A percentile compares a stretch with the other conserved stretches of the same genome.
Conservation (phyloP, 1,139 yeast genomes). For the Hansenula lynferdii region DNA sequence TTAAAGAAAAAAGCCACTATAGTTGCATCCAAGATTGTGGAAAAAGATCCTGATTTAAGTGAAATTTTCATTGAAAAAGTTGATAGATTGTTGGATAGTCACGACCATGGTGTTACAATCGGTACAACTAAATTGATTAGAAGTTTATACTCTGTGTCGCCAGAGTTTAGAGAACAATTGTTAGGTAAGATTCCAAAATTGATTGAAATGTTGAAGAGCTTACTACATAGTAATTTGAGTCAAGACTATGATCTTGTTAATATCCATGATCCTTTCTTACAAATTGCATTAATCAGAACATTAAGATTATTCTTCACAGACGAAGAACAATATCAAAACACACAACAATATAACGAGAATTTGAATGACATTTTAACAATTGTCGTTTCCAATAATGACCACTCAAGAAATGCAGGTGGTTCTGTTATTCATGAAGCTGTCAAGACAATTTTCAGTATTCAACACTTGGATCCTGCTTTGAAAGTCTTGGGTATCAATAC, state of each 20-base stretch:
- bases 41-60: conserved; percentile 68
- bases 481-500: conserved; percentile 87
- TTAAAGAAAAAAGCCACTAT: conserved; percentile 77
- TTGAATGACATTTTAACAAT: conserved; percentile 85
- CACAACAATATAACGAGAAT: conserved; percentile 49
- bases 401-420: conserved; percentile 75
- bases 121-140: conserved; percentile 55
- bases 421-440: conserved; percentile 88
- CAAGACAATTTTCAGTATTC: conserved; percentile 76
- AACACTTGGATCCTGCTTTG: conserved; percentile 70
- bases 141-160: conserved; percentile 41
- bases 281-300: conserved; percentile 45
- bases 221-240: conserved; percentile 64
- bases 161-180: conserved; percentile 31
- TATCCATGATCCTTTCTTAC: conserved; percentile 86
- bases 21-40: conserved; percentile 39
- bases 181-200: conserved; percentile 45
- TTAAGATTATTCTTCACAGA: conserved; percentile 29
- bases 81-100: conserved; percentile 39
- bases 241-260: conserved; percentile 92
- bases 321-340: conserved; percentile 33
- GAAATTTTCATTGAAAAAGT: conserved; percentile 62
- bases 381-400: conserved; percentile 81
- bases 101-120: conserved; percentile 71
- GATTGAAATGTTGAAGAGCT: conserved; percentile 52